Base-by-base conservation (phyloP, 805 yeast genomes). In the Clavispora carvajalis region DNA sequence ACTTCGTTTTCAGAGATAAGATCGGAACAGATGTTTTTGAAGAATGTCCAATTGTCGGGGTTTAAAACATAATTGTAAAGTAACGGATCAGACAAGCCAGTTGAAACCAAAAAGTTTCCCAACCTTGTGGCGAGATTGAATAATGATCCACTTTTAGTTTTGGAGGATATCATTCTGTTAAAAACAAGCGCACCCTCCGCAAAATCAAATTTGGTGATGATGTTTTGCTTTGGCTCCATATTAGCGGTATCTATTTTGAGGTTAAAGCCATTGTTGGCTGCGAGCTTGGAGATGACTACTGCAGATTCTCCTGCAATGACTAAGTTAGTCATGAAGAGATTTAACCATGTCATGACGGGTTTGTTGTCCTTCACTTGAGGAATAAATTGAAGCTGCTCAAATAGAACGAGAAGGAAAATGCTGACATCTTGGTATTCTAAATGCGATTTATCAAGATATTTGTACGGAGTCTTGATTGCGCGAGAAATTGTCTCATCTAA, bases 401-500 rank as follows among this genome's bases (percentile, higher is more conserved):
- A 58, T 6, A 67, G 47, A 2, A 56, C 62, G 35, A 67, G 57
- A 2, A 62, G 46, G 37, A 69, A 65, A 15, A 78, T 49, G 47
- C 69, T 62, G 10, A 57, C 39, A 40, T 62, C 64, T 5, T 49
- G 38, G 36, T 57, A 65, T n/a, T 47, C 45, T 9, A 49, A 28
- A 40, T 63, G 67, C 3, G 67, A 58, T 15, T 57, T 42, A 55
- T 91, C 97, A 39, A 87, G 73, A 51, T 89, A 91, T 55, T 85
- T 88, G 63, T 84, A 93, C 0, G 98, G 97, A 0, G 88, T 62
- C 46, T 77, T 73, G 26, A 82, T 73, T 45, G 82, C 72, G 46
- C 96, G 73, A 1, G 87, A 69, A 22, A 88, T 71, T 0, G 87
- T 66, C 57, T 90, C 93, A 55, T 91, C 96, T 6, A 91, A 47